A percentile compares a stretch with the other conserved stretches of the same genome.
These are phyloP conservation scores for Paraphaeosphaeria sporulosa DNA, from an alignment of 2,329 filamentous ascomycete genomes.

Conservation along the genomic window DNA sequence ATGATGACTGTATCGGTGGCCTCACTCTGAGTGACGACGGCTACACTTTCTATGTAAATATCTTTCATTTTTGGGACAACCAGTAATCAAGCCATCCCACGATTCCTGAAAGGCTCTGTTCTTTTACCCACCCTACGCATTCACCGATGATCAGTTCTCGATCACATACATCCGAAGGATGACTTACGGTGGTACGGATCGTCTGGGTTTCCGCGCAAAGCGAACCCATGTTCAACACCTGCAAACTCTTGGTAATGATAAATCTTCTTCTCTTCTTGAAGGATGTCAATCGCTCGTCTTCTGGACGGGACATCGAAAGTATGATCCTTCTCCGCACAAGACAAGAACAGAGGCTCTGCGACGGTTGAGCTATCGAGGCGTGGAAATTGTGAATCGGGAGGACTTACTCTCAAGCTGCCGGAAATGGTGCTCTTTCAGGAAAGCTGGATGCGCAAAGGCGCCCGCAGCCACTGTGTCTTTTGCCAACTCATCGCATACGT, in stretches of 20 bases:
- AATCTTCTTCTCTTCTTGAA: conserved; percentile 48
- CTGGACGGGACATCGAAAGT: conserved; percentile 52
- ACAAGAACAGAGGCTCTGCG: conserved; percentile 53
- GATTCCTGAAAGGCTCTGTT: conserved; percentile 38
- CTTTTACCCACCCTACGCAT: conserved; percentile 35
- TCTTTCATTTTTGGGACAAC: conserved; percentile 10
- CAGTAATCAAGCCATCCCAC: conserved; percentile 30
- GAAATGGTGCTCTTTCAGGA: conserved; percentile 59
- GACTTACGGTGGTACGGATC: conserved; percentile 50
- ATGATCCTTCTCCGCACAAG: conserved; percentile 56
- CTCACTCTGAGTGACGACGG: no score
- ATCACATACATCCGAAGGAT: not conserved
- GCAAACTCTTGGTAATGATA: conserved; percentile 45
- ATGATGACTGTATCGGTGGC: no score
- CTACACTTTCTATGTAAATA: not conserved
- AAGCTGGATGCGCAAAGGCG: conserved; percentile 61
- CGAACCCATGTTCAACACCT: conserved; percentile 47
- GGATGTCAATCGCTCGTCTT: conserved; percentile 53
- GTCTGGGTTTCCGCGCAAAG: conserved; percentile 48
- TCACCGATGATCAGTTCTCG: not conserved
- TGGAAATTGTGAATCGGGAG: no score
- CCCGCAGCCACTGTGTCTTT: conserved; percentile 50
- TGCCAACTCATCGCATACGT: conserved; percentile 54
- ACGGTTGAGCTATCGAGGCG: no score
- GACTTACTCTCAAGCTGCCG: conserved; percentile 42